Base-by-base conservation (phyloP, 805 yeast genomes). In the Wickerhamiella bombiphila region DNA sequence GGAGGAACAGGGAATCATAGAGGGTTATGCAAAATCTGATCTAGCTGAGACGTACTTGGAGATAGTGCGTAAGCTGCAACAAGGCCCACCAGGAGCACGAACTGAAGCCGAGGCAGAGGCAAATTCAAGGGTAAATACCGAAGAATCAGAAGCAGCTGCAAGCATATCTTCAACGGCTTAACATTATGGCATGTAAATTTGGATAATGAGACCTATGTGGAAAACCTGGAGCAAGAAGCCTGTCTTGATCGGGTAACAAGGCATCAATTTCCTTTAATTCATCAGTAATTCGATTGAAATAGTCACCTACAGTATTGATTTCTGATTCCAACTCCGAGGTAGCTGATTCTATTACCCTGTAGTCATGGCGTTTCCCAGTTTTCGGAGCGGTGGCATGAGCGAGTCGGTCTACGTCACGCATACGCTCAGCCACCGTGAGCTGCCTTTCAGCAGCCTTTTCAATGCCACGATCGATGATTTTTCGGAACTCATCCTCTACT, bases 1-100 rank as follows among this genome's bases (percentile, higher is more conserved):
- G n/a, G 99, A 91, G 56, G 64, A 60, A 38, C 76, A 74, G 47
- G 56, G 64, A 36, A 64, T 56, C 7, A 41, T 49, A 16, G 45
- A 43, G 20, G 44, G 44, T 24, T 58, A 59, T 41, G 25, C 28
- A 4, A 49, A 50, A 22, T 54, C 60, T 18, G 60, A 60, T 15
- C 50, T 67, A 43, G 59, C 59, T 24, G 61, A 64, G 4, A 52
- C 69, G 8, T 78, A 73, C 46, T 56, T 55, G 14, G 55, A 51
- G 2, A 68, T 77, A n/a, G 61, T 70, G 15, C 25, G 21, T 5
- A 6, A 25, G 14, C 5, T 8, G 28, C 15, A 28, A 14, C 15
- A 14, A 48, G 37, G 17, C 49, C 48, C 19, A 44, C 45, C 26
- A 45, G 34, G 13, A 44, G 48, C 15, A 45, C 44, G 29, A 5